These are phyloP conservation scores for Ogataea hybrid DNA, from an alignment of 1,139 yeast genomes.

Conservation along the genomic window DNA sequence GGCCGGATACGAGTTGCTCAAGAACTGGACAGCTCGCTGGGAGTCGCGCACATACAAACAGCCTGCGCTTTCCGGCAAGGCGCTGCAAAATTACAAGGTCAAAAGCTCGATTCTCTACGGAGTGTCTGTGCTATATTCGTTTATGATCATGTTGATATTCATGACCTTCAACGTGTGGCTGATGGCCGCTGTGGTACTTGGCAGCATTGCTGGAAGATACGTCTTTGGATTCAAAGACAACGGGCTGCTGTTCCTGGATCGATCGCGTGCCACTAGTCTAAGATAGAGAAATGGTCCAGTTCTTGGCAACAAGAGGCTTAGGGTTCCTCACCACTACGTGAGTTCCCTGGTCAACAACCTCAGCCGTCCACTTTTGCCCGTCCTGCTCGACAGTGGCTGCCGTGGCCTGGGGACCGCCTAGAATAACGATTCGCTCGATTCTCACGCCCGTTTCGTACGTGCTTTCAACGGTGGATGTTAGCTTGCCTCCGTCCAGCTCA, in stretches of 20 bases:
- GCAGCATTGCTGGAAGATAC: constrained; percentile 31
- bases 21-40: constrained; percentile 22
- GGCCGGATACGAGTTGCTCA: constrained; percentile 31
- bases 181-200: constrained; percentile 33
- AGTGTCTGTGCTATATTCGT: constrained; percentile 31
- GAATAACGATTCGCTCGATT: constrained; percentile 61
- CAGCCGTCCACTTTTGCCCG: constrained; percentile 37
- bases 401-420: constrained; percentile 34
- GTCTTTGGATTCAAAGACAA: constrained; percentile 21
- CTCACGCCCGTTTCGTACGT: constrained; percentile 31
- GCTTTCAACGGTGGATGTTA: constrained; percentile 30
- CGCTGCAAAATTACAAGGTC: constrained; percentile 18
- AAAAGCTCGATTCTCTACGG: constrained; percentile 28
- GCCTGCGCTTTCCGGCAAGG: constrained; percentile 14
- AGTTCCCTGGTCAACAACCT: constrained; percentile 27
- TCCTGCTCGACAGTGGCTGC: constrained; percentile 37
- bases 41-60: constrained; percentile 18
- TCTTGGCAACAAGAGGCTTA: constrained; percentile 42
- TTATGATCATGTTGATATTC: constrained; percentile 34
- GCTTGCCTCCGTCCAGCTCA: constrained; percentile 27
- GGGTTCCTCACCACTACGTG: constrained; percentile 52
- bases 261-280: constrained; percentile 28
- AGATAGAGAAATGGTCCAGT: constrained; percentile 43
- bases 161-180: constrained; percentile 36
- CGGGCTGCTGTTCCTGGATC: constrained; percentile 13